Base-by-base conservation (phyloP, 192 early-diverging fungal species). In the Physocladia obscura region DNA sequence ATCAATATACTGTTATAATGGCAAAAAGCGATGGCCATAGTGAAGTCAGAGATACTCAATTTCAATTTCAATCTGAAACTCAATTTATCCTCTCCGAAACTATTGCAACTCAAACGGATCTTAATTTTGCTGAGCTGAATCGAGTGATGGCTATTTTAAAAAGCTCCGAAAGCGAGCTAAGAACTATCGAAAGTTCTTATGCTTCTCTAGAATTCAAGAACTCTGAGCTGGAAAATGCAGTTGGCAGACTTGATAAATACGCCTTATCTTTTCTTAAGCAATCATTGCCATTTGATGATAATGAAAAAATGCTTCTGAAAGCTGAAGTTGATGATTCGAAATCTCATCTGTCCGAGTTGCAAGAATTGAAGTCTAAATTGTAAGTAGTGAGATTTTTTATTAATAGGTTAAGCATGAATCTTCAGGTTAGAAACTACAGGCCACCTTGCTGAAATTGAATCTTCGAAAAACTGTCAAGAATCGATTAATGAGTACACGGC, bases 251-350 rank as follows among this genome's bases (percentile, higher is more conserved):
- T 36, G 17, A 59, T 13, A n/a, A 6, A n/a, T 11, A 5, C 8
- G 8, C 40, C 51, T 26, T 22, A n/a, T 26, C 51, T 8, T 26
- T 6, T n/a, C 59, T 6, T 26, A 5, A 13, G 57, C 57, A 21
- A 19, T 32, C 11, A 31, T 34, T 58, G 11, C 26, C 26, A 11
- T 55, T 55, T 8, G 63, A 52, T 2, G 49, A 52, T 35, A 52
- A 68, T n/a, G 65, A 55, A n/a, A 68, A 32, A 27, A 4, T 56
- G 17, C 24, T 39, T 4, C 54, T 68, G 2, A 55, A 68, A 40
- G 50, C 65, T 30, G 65, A 68, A 39, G 36, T 57, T 17, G 36
- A 49, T 31, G 65, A 55, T 38, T 29, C 56, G 6, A 68, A 68
- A 40, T 21, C 65, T 11, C 65, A 52, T 6, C 31, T 68, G 52